phyloP scores from a whole-genome alignment of 306 rosid genomes.

The Trichosanthes truncata region DNA sequence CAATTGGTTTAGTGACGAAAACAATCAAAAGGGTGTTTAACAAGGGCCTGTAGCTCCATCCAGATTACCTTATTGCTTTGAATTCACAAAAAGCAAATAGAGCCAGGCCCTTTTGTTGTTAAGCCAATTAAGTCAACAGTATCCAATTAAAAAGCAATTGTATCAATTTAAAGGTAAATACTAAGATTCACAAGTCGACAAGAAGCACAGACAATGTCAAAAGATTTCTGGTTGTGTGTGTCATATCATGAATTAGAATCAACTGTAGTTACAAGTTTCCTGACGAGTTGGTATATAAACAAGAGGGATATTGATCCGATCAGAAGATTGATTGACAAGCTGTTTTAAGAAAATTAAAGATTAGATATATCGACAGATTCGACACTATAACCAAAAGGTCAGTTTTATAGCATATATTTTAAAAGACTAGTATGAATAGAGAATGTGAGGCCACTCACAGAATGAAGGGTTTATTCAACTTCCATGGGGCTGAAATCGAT shows the following conservation, averaged over 20 bases:
- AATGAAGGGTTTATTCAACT: background rate
- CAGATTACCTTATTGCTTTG: background rate
- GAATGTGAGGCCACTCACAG: background rate
- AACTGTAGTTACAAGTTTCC: background rate
- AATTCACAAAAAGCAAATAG: background rate
- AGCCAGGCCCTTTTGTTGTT: background rate
- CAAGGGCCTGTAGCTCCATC: background rate
- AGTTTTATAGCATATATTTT: background rate
- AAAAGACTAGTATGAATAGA: background rate
- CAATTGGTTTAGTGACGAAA: slow-evolving; percentile 9
- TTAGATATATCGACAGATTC: background rate
- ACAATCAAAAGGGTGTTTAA: background rate
- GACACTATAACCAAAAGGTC: background rate
- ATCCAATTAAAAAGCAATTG: background rate
- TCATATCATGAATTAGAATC: background rate
- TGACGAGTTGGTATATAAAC: background rate
- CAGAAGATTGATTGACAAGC: background rate
- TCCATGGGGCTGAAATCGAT: background rate
- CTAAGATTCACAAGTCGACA: background rate
- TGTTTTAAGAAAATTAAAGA: background rate
- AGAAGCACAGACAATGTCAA: background rate
- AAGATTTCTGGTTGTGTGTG: background rate
- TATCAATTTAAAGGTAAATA: background rate
- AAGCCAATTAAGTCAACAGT: background rate
- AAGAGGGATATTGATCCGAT: background rate